Evolutionary conservation across 164 flowering plant species (phyloP).

Genomic region (Nelumbo lutea): DNA sequence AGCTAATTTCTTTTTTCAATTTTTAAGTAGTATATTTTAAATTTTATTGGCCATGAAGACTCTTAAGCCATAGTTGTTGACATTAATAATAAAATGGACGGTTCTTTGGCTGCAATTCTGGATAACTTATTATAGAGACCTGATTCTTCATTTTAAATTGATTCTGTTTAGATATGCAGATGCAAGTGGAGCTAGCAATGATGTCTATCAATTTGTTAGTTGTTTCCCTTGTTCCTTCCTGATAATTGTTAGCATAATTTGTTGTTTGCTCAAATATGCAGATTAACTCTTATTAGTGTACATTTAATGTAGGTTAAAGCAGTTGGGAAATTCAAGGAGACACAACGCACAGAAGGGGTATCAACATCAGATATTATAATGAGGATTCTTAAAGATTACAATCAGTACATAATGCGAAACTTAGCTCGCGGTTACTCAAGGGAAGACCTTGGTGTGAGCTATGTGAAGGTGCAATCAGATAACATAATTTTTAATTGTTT

Average conservation of each 20-base stretch:
- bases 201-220: constrained; percentile 73
- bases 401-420: constrained; percentile 21
- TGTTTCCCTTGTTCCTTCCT: neutral
- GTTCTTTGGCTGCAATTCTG: neutral
- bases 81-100: neutral
- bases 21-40: neutral
- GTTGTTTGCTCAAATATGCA: neutral
- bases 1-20: constrained; percentile 4
- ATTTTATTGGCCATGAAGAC: neutral
- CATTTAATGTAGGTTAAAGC: neutral
- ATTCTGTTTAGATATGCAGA: constrained; percentile 54
- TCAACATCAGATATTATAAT: too few relatives aligned
- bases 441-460: constrained; percentile 24
- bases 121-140: neutral
- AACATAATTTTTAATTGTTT: neutral
- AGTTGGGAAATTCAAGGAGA: too few relatives aligned
- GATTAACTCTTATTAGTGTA: neutral
- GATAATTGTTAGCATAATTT: neutral
- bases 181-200: constrained; percentile 66
- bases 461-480: neutral
- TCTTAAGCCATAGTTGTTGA: neutral
- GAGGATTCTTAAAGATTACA: constrained; percentile 11
- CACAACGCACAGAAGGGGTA: too few relatives aligned
- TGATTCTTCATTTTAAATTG: neutral
- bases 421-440: constrained; percentile 19